phyloP scores from a whole-genome alignment of 164 flowering plant species.

The Vitis rupestris region DNA sequence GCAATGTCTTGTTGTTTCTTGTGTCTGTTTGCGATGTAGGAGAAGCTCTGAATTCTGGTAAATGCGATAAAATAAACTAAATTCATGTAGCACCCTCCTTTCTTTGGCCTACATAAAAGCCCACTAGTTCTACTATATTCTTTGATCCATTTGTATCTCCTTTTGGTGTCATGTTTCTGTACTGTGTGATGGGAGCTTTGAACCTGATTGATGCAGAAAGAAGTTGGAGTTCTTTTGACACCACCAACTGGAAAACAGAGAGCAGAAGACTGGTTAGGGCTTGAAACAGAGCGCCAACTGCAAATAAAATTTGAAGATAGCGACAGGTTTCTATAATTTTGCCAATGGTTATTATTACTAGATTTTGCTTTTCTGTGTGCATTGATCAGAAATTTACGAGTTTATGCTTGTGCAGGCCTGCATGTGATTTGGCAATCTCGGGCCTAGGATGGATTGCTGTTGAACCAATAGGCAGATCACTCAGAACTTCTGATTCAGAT shows the following conservation, averaged over 20 bases:
- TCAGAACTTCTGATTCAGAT: slow-evolving; percentile 16
- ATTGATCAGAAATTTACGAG: too few relatives aligned
- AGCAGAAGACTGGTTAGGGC: slow-evolving; percentile 69
- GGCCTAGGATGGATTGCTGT: slow-evolving; percentile 93
- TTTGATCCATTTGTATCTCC: too few relatives aligned
- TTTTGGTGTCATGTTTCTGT: not conserved
- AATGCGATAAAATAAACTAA: too few relatives aligned
- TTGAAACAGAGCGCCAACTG: slow-evolving; percentile 45
- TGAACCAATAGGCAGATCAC: slow-evolving; percentile 38
- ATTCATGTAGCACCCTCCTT: too few relatives aligned
- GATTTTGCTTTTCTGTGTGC: too few relatives aligned
- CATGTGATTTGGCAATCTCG: slow-evolving; percentile 90
- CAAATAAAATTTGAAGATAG: slow-evolving; percentile 29
- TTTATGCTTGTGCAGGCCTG: slow-evolving; percentile 53
- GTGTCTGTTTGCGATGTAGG: too few relatives aligned
- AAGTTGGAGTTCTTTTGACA: slow-evolving; percentile 66
- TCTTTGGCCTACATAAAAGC: too few relatives aligned
- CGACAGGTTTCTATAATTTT: slow-evolving; percentile 30
- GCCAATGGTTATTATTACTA: too few relatives aligned
- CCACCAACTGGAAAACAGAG: slow-evolving; percentile 73
- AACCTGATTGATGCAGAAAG: slow-evolving; percentile 49
- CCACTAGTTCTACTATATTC: not conserved
- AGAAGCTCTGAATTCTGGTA: too few relatives aligned
- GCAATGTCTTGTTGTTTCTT: too few relatives aligned
- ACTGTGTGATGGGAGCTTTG: too few relatives aligned